Conservation (phyloP, 352 stramenopile genomes). For the Phytopythium litorale region DNA sequence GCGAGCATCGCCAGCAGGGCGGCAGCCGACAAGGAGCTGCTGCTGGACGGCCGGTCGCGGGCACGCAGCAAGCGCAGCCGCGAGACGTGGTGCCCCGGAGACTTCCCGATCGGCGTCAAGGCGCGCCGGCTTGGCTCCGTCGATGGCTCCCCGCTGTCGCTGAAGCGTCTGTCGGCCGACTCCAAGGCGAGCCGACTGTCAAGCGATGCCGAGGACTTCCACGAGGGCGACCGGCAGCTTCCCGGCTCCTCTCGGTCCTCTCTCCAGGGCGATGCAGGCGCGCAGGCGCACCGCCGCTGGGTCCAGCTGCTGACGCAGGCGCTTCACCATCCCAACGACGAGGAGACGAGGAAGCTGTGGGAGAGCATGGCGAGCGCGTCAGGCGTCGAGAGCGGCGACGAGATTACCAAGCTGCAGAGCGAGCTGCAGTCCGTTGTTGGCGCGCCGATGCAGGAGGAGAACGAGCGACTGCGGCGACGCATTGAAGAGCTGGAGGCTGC, state of each 20-base stretch:
- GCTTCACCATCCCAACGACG: background rate
- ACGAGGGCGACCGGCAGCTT: background rate
- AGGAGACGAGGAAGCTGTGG: background rate
- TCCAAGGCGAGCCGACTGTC: constrained; percentile 43
- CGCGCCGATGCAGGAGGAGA: background rate
- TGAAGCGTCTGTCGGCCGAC: constrained; percentile 23
- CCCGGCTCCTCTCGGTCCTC: background rate
- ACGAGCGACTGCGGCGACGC: background rate
- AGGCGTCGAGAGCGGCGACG: background rate
- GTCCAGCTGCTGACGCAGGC: background rate
- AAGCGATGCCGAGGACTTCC: background rate
- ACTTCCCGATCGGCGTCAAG: constrained; percentile 41
- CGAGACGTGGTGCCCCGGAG: constrained; percentile 72
- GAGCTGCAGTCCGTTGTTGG: background rate
- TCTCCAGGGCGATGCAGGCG: background rate
- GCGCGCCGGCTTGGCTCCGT: background rate
- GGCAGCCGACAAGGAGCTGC: background rate
- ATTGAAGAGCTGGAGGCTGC: background rate
- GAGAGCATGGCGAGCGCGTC: background rate
- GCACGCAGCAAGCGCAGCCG: constrained; percentile 36
- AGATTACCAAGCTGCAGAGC: background rate
- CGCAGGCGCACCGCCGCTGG: background rate
- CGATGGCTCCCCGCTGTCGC: constrained; percentile 1
- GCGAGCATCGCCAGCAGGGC: constrained; percentile 20
- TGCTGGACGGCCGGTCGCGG: background rate